phyloP scores from a whole-genome alignment of 75 land plant genomes.

The Selaginella moellendorffii region DNA sequence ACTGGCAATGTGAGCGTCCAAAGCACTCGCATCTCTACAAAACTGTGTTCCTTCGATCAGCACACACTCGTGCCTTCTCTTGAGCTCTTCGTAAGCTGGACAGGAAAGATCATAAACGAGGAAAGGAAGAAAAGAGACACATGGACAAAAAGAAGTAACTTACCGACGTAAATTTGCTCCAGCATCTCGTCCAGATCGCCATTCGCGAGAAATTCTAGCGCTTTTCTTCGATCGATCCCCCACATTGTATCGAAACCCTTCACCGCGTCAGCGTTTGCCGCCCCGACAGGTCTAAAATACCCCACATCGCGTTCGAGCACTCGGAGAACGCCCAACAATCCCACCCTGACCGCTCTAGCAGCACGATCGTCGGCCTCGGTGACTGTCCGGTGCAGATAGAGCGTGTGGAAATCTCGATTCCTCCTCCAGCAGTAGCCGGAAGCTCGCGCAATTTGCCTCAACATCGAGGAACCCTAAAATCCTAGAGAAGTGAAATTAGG shows the following conservation, averaged over 20 bases:
- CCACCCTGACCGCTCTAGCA: background rate
- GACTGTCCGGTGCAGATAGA: too few relatives aligned
- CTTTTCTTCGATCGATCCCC: conserved; percentile 20
- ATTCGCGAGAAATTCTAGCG: conserved; percentile 19
- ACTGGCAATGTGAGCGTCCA: conserved; percentile 24
- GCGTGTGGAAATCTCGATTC: background rate
- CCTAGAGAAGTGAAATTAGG: too few relatives aligned
- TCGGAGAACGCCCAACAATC: background rate
- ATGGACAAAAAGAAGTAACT: background rate
- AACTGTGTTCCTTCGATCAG: conserved; percentile 24
- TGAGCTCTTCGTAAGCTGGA: conserved; percentile 27
- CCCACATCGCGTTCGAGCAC: background rate
- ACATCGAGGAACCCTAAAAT: too few relatives aligned
- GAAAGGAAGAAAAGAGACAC: background rate
- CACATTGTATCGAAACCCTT: too few relatives aligned
- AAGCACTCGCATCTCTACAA: conserved; percentile 18
- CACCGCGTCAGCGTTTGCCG: too few relatives aligned
- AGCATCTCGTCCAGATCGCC: conserved; percentile 24
- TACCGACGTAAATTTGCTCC: conserved; percentile 26
- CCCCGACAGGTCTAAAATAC: background rate
- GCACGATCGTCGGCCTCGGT: too few relatives aligned
- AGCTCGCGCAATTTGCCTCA: too few relatives aligned
- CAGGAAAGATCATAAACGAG: background rate
- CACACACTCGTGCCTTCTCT: conserved; percentile 22
- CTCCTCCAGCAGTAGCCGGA: too few relatives aligned